phyloP scores from a whole-genome alignment of 768 basidiomycete species.

The Tricholoma sp. region DNA sequence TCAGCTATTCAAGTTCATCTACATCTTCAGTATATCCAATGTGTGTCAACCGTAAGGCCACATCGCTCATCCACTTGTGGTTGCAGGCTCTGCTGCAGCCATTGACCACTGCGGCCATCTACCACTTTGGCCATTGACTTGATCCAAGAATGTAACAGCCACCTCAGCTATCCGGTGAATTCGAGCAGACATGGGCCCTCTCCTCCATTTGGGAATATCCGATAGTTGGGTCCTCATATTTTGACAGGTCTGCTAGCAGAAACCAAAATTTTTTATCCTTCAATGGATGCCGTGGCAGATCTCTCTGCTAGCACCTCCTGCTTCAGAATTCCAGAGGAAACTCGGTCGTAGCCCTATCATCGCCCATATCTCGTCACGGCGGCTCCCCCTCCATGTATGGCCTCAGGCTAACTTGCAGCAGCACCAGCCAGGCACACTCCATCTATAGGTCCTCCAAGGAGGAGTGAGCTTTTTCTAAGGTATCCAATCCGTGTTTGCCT shows the following conservation, averaged over 20 bases:
- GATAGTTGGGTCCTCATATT: too few species aligned
- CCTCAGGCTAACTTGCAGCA: conserved; percentile 33
- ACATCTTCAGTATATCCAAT: conserved; percentile 3
- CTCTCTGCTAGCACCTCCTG: too few species aligned
- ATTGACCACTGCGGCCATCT: too few species aligned
- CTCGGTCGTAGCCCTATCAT: too few species aligned
- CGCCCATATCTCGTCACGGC: conserved; percentile 49
- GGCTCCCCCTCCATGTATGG: conserved; percentile 73
- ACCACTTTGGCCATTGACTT: conserved; percentile 28
- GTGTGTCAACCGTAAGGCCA: conserved; percentile 37
- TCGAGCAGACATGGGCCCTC: conserved; percentile 22
- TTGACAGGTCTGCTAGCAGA: too few species aligned
- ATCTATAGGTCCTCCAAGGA: conserved; percentile 50
- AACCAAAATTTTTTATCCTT: too few species aligned
- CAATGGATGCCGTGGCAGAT: too few species aligned
- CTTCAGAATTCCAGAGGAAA: too few species aligned
- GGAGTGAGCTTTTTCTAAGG: conserved; percentile 69
- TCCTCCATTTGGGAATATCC: conserved; percentile 38
- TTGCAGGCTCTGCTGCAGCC: conserved; percentile 50
- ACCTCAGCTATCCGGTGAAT: conserved; percentile 36
- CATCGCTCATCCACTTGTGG: conserved; percentile 54
- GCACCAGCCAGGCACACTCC: conserved; percentile 47
- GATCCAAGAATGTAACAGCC: conserved; percentile 25
- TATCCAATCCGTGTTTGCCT: conserved; percentile 80
- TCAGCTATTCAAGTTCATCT: conserved; percentile 4